Conservation (phyloP, 768 basidiomycete genomes). For the Boletellus ananas region DNA sequence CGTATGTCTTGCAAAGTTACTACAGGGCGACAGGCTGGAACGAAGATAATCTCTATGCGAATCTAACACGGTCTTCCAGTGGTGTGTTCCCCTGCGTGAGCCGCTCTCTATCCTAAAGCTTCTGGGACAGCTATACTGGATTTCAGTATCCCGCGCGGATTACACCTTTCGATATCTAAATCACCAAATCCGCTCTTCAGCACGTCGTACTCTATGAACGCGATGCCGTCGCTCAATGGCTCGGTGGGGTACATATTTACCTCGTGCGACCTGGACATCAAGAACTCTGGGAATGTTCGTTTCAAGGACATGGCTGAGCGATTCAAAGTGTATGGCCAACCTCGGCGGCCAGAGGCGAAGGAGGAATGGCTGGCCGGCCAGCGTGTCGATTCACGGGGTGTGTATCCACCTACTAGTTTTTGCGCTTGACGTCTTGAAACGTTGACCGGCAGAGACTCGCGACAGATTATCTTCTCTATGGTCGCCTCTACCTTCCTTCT, state of each 20-base stretch:
- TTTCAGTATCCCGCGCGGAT: slow-evolving; percentile 79
- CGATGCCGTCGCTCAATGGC: slow-evolving; percentile 88
- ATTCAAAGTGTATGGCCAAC: slow-evolving; percentile 80
- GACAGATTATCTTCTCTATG: slow-evolving; percentile 90
- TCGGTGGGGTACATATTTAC: slow-evolving; percentile 93
- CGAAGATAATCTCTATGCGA: slow-evolving; percentile 90
- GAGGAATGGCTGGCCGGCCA: slow-evolving; percentile 83
- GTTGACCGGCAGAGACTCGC: slow-evolving; percentile 19
- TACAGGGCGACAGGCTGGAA: slow-evolving; percentile 96
- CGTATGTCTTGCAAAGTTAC: slow-evolving; percentile 85
- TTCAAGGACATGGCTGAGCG: slow-evolving; percentile 90
- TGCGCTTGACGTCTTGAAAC: slow-evolving; percentile 8
- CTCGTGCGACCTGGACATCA: slow-evolving; percentile 75
- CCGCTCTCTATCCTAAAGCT: slow-evolving; percentile 4
- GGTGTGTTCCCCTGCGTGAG: slow-evolving; percentile 44
- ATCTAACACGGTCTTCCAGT: slow-evolving; percentile 84
- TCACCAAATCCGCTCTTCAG: slow-evolving; percentile 86
- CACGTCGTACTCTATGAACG: slow-evolving; percentile 90
- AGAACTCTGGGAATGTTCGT: slow-evolving; percentile 62
- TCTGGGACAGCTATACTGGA: slow-evolving; percentile 73
- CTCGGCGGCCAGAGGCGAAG: slow-evolving; percentile 71
- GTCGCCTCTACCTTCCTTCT: slow-evolving; percentile 85
- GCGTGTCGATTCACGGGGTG: slow-evolving; percentile 73
- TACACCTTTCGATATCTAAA: slow-evolving; percentile 79
- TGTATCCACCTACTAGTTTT: slow-evolving; percentile 18